Evolutionary conservation across 352 stramenopile genomes (phyloP).

Genomic region (Thalassiosira hispida): DNA sequence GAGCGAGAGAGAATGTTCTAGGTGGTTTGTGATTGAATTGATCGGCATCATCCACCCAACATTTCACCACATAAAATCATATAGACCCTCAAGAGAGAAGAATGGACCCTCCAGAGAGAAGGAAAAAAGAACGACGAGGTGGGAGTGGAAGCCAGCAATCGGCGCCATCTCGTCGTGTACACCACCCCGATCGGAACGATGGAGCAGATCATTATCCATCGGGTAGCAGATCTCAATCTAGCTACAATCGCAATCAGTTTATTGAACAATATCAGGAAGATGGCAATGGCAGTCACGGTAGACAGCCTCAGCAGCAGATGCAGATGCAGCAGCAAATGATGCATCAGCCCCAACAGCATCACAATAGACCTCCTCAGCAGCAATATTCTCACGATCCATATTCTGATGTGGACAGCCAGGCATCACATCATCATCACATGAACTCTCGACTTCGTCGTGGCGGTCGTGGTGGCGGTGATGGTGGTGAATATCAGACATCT

Average conservation of each 20-base stretch:
- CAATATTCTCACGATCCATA: conserved; percentile 16
- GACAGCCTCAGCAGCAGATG: background rate
- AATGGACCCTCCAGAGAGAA: background rate
- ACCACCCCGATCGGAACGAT: conserved; percentile 6
- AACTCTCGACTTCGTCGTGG: background rate
- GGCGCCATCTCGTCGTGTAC: background rate
- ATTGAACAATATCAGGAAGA: background rate
- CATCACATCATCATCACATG: conserved; percentile 15
- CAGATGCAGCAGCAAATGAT: background rate
- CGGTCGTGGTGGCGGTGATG: background rate
- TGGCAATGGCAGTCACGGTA: background rate
- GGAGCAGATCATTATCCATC: background rate
- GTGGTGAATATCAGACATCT: too few species aligned
- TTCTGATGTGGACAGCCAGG: conserved; percentile 25
- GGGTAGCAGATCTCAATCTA: background rate
- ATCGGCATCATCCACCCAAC: too few species aligned
- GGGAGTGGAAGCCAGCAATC: background rate
- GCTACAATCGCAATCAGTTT: background rate
- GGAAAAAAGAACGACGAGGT: background rate
- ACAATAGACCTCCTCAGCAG: background rate
- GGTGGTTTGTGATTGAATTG: too few species aligned
- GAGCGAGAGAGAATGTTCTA: too few species aligned
- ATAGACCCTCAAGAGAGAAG: too few species aligned
- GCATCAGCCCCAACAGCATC: conserved; percentile 14
- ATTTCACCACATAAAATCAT: too few species aligned